These are phyloP conservation scores for Punica granatum DNA, from an alignment of 345 rosid genomes.

Conservation along the genomic window DNA sequence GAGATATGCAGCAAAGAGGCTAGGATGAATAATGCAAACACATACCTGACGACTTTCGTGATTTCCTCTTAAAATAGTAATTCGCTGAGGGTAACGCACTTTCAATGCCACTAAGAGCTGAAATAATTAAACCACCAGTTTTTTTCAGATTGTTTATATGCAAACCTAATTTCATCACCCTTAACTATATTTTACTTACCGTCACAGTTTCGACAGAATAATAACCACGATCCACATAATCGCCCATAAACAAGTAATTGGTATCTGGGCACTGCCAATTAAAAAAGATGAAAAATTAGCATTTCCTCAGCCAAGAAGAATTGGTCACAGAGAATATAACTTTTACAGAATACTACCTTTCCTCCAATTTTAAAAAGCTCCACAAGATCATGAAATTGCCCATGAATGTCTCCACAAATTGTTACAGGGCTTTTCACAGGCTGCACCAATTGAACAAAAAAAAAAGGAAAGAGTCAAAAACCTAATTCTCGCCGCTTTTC, in stretches of 20 bases:
- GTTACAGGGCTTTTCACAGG: constrained; percentile 99
- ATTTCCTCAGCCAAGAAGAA: background rate
- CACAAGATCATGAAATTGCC: constrained; percentile 99
- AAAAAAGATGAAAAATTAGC: constrained; percentile 14
- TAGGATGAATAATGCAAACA: background rate
- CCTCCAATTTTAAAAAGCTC: constrained; percentile 99
- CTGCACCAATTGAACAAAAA: constrained; percentile 26
- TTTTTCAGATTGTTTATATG: background rate
- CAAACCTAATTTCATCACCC: background rate
- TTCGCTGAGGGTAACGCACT: constrained; percentile 82
- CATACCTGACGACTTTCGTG: constrained; percentile 98
- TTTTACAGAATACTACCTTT: constrained; percentile 38
- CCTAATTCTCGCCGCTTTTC: background rate
- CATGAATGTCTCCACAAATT: constrained; percentile 98
- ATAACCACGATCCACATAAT: constrained; percentile 96
- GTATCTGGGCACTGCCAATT: constrained; percentile 91
- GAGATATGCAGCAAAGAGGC: background rate
- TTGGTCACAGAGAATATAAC: background rate
- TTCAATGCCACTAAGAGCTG: constrained; percentile 87
- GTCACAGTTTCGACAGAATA: constrained; percentile 98
- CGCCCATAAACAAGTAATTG: constrained; percentile 98
- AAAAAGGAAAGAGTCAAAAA: background rate
- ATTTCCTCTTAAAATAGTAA: constrained; percentile 93
- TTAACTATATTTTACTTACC: constrained; percentile 24
- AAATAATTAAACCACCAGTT: constrained; percentile 11